Evolutionary conservation across 352 stramenopile genomes (phyloP), one percentile per base, ranked within the genome.

Genomic region (Phytophthora cryptogea): DNA sequence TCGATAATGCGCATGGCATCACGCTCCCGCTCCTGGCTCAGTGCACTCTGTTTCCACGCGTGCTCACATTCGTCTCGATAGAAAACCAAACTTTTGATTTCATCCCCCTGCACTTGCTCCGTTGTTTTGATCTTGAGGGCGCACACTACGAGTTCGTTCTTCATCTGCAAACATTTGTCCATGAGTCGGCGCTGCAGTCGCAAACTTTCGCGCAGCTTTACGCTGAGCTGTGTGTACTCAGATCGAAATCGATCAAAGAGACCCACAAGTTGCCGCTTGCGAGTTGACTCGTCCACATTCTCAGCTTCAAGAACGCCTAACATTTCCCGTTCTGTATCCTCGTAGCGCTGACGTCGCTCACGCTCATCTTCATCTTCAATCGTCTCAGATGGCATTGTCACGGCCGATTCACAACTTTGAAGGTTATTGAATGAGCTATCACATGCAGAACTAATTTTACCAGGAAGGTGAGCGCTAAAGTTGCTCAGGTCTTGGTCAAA

Each of bases 61-160:
- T 83, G 62, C 41, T 90, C 76, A 45, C 81, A 90, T 51, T 90
- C 81, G n/a, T 90, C 78, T 7, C 81, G 72, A 37, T 90, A 90
- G 68, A 84, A 90, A 4, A 76, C 40, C 13, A 90, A 63, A 54
- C 80, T 88, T 44, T 86, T 86, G 70, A 86, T 77, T 53, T 90
- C 78, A 42, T 90, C 75, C 10, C 82, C 72, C 10, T 90, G 76
- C n/a, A 86, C 49, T 60, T 86, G 72, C 58, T 90, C 70, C 8
- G 69, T 68, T 17, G 76, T 80, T 44, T 80, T 78, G 47, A 90
- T 74, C 49, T 76, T 72, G 52, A 88, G 59, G 14, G 74, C 76
- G 28, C 68, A 76, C 47, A 76, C 60, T 50, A 90, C 72, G 0
- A 90, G 78, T 58, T 86, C 74, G 41, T 84, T 83, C 58, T 90